Evolutionary conservation across 305 asterid genomes (phyloP).

Genomic region (Solanum hybrid): DNA sequence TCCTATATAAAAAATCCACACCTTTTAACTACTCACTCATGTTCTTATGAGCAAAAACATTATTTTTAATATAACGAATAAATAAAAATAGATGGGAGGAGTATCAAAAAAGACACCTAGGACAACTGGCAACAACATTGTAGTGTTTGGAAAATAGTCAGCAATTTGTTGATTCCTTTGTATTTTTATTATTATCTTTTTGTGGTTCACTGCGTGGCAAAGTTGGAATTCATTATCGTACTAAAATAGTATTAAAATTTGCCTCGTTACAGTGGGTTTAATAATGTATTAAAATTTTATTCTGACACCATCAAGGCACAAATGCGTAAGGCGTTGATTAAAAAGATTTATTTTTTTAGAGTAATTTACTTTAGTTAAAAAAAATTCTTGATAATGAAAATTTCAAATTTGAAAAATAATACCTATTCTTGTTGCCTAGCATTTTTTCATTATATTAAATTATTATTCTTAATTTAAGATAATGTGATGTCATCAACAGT

Average conservation of each 20-base stretch:
- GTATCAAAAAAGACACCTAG: neutral
- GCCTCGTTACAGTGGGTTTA: too few relatives aligned
- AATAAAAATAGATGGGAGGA: neutral
- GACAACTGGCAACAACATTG: neutral
- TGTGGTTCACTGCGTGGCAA: neutral
- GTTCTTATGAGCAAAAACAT: too few relatives aligned
- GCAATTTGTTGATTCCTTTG: neutral
- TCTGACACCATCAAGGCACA: neutral
- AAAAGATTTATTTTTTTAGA: too few relatives aligned
- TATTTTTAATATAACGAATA: neutral
- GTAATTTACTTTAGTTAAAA: too few relatives aligned
- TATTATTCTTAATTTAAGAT: too few relatives aligned
- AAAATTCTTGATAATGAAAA: neutral
- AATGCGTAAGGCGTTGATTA: neutral
- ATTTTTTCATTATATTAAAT: too few relatives aligned
- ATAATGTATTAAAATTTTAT: neutral
- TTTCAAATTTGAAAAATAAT: neutral
- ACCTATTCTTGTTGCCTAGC: neutral
- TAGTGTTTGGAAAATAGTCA: neutral
- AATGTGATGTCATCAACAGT: too few relatives aligned
- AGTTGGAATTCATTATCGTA: neutral
- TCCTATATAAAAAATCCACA: too few relatives aligned
- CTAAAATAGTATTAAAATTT: neutral
- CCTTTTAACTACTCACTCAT: too few relatives aligned
- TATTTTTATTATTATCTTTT: neutral